phyloP scores from a whole-genome alignment of 108 stramenopile species.

The Pelagomonas calceolata region DNA sequence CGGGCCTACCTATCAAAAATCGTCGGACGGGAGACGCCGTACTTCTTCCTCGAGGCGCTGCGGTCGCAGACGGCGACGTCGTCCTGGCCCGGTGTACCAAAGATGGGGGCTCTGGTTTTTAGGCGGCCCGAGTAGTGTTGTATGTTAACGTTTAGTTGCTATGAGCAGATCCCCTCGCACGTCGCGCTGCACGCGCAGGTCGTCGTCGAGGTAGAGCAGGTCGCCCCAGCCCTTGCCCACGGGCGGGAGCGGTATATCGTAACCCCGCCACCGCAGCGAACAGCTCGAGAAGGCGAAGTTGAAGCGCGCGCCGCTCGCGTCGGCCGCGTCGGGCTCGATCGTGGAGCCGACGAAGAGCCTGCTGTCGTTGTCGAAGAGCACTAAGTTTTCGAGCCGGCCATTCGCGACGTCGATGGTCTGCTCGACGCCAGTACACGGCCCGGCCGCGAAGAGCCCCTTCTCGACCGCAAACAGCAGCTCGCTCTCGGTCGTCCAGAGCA shows the following conservation, averaged over 20 bases:
- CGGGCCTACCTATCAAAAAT: no score
- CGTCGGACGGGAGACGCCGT: no score
- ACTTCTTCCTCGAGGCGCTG: no score
- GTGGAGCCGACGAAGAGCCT: background rate
- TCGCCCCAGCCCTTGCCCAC: background rate
- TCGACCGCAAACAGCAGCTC: background rate
- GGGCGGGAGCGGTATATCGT: background rate
- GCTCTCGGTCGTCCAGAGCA: background rate
- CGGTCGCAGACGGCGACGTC: no score
- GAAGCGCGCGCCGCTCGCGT: background rate
- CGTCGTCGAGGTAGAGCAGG: background rate
- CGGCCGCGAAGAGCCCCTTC: background rate
- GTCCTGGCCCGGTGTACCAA: no score
- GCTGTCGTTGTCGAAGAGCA: background rate
- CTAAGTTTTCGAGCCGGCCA: background rate
- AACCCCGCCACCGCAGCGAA: background rate
- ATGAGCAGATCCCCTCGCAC: background rate
- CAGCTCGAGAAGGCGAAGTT: background rate
- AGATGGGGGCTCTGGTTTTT: no score
- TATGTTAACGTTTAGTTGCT: no score
- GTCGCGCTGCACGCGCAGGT: background rate
- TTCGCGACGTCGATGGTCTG: background rate
- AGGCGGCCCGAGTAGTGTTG: no score
- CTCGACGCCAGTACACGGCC: background rate
- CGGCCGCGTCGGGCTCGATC: background rate